A percentile compares a stretch with the other conserved stretches of the same genome.
Evolutionary conservation across 2,329 filamentous ascomycete genomes (phyloP).

Genomic region (Fusarium domesticum): DNA sequence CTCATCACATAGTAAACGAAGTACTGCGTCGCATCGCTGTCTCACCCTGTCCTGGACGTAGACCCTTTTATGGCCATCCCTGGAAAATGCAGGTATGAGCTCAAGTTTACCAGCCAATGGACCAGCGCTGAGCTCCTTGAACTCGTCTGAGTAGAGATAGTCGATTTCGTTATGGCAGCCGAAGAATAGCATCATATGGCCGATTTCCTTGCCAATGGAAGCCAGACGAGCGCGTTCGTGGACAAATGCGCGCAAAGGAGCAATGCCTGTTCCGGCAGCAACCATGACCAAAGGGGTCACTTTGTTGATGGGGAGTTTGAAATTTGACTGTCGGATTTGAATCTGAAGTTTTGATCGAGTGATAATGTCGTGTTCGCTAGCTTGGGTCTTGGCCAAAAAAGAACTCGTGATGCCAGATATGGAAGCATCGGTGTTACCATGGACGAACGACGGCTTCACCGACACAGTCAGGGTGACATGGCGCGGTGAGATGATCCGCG

Average conservation of each 20-base stretch:
- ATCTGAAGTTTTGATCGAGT: background rate
- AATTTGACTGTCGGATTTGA: conserved; percentile 3
- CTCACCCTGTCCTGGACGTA: conserved; percentile 9
- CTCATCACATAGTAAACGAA: conserved; percentile 3
- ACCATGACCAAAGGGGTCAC: conserved; percentile 8
- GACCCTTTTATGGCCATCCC: background rate
- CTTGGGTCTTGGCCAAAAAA: background rate
- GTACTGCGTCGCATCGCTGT: background rate
- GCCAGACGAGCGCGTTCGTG: conserved; percentile 7
- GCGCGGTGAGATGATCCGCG: conserved; percentile 9
- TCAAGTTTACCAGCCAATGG: conserved; percentile 4
- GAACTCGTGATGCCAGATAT: conserved; percentile 10
- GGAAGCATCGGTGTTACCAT: background rate
- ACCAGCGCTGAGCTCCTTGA: conserved; percentile 1
- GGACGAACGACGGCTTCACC: conserved; percentile 3
- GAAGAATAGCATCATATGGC: conserved; percentile 8
- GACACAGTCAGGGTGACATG: conserved; percentile 4
- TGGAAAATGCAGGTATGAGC: conserved; percentile 7
- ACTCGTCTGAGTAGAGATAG: conserved; percentile 4
- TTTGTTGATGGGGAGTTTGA: conserved; percentile 5
- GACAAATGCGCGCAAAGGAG: conserved; percentile 6
- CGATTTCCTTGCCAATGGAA: conserved; percentile 4
- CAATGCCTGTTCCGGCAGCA: conserved; percentile 10
- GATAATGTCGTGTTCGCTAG: background rate
- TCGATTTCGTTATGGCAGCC: conserved; percentile 7